Evolutionary conservation across 116 monocot species (phyloP).

Genomic region (Papilionanthe hybrid): DNA sequence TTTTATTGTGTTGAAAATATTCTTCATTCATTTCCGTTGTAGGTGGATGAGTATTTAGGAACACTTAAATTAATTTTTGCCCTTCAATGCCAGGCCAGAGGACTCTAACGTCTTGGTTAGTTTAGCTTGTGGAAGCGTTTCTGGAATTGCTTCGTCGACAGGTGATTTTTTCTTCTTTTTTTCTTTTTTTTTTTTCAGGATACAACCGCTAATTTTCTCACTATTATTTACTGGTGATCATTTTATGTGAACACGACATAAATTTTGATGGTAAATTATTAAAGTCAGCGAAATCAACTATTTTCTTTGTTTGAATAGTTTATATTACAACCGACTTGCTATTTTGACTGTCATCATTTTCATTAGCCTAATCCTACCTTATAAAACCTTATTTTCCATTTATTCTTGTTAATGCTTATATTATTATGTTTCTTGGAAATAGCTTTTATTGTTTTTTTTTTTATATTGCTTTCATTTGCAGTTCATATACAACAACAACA

Average conservation of each 20-base stretch:
- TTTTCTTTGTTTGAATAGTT: neutral
- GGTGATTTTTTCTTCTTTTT: conserved; percentile 31
- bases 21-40: conserved; percentile 7
- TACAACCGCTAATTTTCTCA: too few species aligned
- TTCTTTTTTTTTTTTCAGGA: neutral
- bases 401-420: too few species aligned
- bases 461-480: too few species aligned
- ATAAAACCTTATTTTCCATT: too few species aligned
- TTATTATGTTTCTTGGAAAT: too few species aligned
- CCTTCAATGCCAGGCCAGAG: conserved; percentile 45
- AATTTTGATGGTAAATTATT: conserved; percentile 1
- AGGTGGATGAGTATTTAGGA: neutral
- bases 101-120: conserved; percentile 61
- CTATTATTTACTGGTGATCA: neutral
- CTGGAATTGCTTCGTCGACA: conserved; percentile 91
- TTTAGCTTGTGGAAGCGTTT: conserved; percentile 81
- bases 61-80: conserved; percentile 11
- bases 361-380: too few species aligned
- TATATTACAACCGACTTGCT: neutral
- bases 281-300: neutral
- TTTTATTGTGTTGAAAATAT: neutral
- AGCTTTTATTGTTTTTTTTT: too few species aligned
- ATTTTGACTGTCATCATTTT: too few species aligned
- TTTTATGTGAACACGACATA: neutral
- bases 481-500: too few species aligned